Conservation (phyloP, 2,329 filamentous ascomycete genomes). For the Cercospora berteroae region DNA sequence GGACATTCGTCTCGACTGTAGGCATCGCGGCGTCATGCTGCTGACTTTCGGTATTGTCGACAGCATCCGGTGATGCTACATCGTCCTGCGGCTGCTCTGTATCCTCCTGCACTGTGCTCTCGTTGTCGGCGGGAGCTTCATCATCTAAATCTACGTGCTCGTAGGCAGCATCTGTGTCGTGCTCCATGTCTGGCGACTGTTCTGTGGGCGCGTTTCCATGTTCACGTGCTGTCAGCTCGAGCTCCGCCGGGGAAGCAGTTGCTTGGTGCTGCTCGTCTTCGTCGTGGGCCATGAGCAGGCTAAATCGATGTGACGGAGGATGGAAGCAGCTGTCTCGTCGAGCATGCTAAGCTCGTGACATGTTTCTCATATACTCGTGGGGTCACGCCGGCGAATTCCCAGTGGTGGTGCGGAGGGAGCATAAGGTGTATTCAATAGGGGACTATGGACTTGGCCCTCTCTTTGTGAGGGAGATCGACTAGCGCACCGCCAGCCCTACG, state of each 20-base stretch:
- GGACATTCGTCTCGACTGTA: slow-evolving; percentile 2
- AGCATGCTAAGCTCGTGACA: slow-evolving; percentile 18
- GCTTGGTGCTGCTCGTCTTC: slow-evolving; percentile 30
- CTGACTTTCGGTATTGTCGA: slow-evolving; percentile 13
- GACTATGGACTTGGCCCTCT: slow-evolving; percentile 1
- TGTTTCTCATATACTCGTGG: not conserved
- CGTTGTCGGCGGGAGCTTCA: slow-evolving; percentile 9
- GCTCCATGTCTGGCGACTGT: slow-evolving; percentile 6
- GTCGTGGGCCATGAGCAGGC: slow-evolving; percentile 35
- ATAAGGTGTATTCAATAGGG: slow-evolving; percentile 1
- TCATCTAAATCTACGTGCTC: slow-evolving; percentile 8
- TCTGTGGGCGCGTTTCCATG: not conserved
- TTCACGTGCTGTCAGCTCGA: slow-evolving; percentile 4
- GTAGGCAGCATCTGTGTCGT: slow-evolving; percentile 1
- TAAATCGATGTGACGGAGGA: slow-evolving; percentile 8
- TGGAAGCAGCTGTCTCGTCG: slow-evolving; percentile 4
- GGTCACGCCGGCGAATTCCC: not conserved
- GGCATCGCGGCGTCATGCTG: slow-evolving; percentile 4
- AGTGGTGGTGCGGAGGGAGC: not conserved
- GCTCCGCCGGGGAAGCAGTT: slow-evolving; percentile 11
- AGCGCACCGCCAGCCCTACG: slow-evolving; percentile 2
- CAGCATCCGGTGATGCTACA: slow-evolving; percentile 4
- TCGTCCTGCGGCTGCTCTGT: slow-evolving; percentile 15
- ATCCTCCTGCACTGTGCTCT: slow-evolving; percentile 12
- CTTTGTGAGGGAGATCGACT: slow-evolving; percentile 5